Conservation (phyloP, 768 basidiomycete genomes). For the Naganishia randhawae region DNA sequence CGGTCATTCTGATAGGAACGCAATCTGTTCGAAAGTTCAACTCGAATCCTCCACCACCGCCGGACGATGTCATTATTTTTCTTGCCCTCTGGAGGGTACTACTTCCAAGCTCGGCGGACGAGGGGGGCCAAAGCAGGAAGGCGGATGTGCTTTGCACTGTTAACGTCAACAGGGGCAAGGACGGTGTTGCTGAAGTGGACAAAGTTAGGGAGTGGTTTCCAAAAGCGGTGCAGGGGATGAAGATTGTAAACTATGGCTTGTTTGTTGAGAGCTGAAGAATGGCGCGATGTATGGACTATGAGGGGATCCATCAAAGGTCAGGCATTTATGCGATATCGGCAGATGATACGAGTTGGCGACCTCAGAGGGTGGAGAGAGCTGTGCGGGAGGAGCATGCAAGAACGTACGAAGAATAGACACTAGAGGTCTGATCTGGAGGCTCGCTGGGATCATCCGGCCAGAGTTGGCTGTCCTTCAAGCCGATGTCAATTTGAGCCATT, state of each 20-base stretch:
- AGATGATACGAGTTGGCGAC: too few species aligned
- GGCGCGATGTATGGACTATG: too few species aligned
- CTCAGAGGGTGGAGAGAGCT: too few species aligned
- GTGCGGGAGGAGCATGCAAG: too few species aligned
- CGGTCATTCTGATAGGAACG: slow-evolving; percentile 63
- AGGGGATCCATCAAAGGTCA: too few species aligned
- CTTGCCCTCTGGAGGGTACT: slow-evolving; percentile 77
- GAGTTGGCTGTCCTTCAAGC: too few species aligned
- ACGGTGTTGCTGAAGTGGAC: slow-evolving; percentile 52
- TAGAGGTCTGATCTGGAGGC: too few species aligned
- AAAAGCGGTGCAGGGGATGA: slow-evolving; percentile 59
- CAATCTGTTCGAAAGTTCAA: slow-evolving; percentile 73
- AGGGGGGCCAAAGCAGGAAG: slow-evolving; percentile 53
- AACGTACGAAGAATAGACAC: too few species aligned
- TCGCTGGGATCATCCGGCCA: too few species aligned
- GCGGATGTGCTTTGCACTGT: slow-evolving; percentile 80
- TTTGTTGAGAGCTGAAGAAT: slow-evolving; percentile 57
- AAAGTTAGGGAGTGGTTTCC: slow-evolving; percentile 54
- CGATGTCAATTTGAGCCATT: too few species aligned
- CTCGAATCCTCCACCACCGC: slow-evolving; percentile 31
- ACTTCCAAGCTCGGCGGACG: slow-evolving; percentile 31
- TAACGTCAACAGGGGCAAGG: slow-evolving; percentile 63
- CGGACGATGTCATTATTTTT: slow-evolving; percentile 70
- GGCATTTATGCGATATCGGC: too few species aligned
- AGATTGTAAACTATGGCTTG: slow-evolving; percentile 65